Conservation (phyloP, 1,284 basidiomycete species). For the Fomitopsis palustris region DNA sequence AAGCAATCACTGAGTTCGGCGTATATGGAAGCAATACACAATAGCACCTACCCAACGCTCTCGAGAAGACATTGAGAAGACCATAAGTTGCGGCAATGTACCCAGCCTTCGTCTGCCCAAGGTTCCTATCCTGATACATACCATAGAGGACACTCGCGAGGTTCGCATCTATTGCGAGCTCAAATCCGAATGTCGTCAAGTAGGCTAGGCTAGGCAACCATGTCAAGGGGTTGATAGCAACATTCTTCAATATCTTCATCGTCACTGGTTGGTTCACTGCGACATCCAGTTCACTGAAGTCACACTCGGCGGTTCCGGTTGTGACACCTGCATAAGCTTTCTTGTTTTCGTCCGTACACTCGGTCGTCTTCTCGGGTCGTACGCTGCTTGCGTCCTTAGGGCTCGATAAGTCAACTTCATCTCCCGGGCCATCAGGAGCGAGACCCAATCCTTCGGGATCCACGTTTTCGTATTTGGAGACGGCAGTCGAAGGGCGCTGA, state of each 20-base stretch:
- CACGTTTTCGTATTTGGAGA: conserved; percentile 6
- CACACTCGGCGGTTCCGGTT: conserved; percentile 8
- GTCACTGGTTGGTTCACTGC: conserved; percentile 52
- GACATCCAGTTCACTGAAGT: conserved; percentile 29
- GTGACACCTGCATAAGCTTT: conserved; percentile 11
- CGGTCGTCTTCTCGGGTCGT: not conserved
- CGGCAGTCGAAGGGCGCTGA: conserved; percentile 34
- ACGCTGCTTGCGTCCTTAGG: not conserved
- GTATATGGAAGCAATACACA: not conserved
- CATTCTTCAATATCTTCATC: conserved; percentile 27
- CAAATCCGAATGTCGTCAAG: conserved; percentile 50
- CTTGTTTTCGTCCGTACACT: not conserved
- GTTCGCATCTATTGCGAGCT: conserved; percentile 56
- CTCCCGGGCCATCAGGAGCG: not conserved
- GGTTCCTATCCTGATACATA: conserved; percentile 32
- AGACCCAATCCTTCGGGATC: not conserved
- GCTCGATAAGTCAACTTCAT: not conserved
- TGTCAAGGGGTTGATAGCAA: conserved; percentile 47
- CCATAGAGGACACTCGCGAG: conserved; percentile 46
- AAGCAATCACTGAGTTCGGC: no score
- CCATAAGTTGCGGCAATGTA: conserved; percentile 48
- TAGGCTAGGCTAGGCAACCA: conserved; percentile 54
- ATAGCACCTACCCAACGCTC: conserved; percentile 33
- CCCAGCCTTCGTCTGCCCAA: conserved; percentile 49
- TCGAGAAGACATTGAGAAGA: conserved; percentile 50